Base-by-base conservation (phyloP, 805 yeast species). In the Kluyveromyces starmeri region DNA sequence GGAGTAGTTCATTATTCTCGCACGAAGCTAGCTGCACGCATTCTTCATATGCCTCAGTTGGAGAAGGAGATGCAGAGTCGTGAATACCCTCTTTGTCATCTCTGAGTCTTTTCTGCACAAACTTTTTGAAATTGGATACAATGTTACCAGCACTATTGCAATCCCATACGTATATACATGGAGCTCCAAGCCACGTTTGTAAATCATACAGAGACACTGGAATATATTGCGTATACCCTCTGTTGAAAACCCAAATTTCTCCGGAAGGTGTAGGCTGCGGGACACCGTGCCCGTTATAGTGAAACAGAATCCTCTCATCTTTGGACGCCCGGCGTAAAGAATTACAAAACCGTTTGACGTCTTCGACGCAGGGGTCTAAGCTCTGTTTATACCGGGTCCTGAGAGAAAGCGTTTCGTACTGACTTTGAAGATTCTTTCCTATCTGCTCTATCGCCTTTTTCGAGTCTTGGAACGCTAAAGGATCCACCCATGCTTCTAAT, bases 131-230 rank as follows among this genome's bases (percentile, higher is more conserved):
- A 55, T 89, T 89, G 40, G 75, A 76, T 7, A 92, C 83, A 34
- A 92, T 86, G 57, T 86, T 82, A 1, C 96, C 98, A 1, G 98
- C 96, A 39, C 83, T 82, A 48, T 80, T 83, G 55, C 97, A 86
- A 61, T 92, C 98, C 57, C 81, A 86, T 28, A 89, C 96, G 58
- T 82, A 88, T 13, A 92, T 82, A 35, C 94, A 89, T 0, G 98
- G 98, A 1, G 96, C 96, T 7, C 98, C 98, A 8, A 92, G 64
- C 98, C 98, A 92, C 4, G 94, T 79, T 50, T 92, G 98, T 31
- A 92, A 64, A 51, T 92, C 98, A 57, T 83, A 86, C n/a, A 92
- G 61, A 7, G 95, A 83, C 2, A 92, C 92, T 1, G 98, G 98
- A 39, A 92, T 92, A 55, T 92, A 92, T 61, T 92, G 98, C 1